Conservation (phyloP, 1,284 basidiomycete genomes). For the Trichosporon faecale region DNA sequence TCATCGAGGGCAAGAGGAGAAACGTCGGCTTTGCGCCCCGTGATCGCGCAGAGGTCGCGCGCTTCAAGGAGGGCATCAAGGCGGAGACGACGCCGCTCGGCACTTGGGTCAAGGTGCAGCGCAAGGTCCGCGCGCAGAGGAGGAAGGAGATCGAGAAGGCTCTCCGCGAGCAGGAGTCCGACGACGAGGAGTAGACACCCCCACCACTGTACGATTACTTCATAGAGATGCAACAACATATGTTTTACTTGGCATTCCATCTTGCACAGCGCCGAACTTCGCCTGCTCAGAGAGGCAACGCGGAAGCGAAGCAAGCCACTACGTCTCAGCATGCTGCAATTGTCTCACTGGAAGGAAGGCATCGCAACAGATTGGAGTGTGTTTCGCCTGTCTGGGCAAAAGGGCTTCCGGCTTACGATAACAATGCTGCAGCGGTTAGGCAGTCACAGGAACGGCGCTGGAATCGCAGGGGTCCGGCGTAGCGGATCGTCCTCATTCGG, state of each 20-base stretch:
- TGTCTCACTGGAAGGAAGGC: background rate
- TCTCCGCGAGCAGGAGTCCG: slow-evolving; percentile 33
- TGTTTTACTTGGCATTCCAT: background rate
- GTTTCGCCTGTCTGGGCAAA: background rate
- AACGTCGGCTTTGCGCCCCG: slow-evolving; percentile 68
- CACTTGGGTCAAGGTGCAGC: slow-evolving; percentile 73
- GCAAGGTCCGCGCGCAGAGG: slow-evolving; percentile 74
- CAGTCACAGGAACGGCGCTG: background rate
- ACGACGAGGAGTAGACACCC: slow-evolving; percentile 20
- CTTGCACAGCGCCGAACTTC: background rate
- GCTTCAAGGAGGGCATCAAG: slow-evolving; percentile 66
- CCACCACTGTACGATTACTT: slow-evolving; percentile 2
- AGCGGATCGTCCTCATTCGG: background rate
- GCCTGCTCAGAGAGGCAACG: background rate
- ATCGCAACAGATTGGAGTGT: background rate
- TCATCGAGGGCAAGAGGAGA: slow-evolving; percentile 68
- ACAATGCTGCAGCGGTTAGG: background rate
- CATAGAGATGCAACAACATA: slow-evolving; percentile 3
- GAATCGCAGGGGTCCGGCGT: background rate
- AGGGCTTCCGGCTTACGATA: background rate
- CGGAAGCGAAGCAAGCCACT: background rate
- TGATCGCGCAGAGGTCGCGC: slow-evolving; percentile 63
- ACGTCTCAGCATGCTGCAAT: background rate
- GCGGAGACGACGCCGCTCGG: slow-evolving; percentile 71
- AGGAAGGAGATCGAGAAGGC: slow-evolving; percentile 60